Base-by-base conservation (phyloP, 1,284 basidiomycete species). In the Ustilago nuda region DNA sequence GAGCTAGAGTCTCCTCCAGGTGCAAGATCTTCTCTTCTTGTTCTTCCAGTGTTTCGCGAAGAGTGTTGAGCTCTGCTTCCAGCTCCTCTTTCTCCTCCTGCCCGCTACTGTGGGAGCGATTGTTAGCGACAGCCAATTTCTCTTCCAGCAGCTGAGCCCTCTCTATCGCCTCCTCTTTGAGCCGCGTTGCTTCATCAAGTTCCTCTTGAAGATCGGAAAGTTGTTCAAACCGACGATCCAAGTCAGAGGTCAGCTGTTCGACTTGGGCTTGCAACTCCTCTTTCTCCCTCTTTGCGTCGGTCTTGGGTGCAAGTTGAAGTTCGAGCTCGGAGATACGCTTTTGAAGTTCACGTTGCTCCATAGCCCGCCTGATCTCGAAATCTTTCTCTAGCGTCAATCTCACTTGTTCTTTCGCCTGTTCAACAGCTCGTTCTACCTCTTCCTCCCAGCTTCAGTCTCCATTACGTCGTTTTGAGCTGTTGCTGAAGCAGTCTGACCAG, bases 221-320 rank as follows among this genome's bases (percentile, higher is more conserved):
- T 46, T 76, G 68, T 57, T 76, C 73, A 13, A 61, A 61, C 0
- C 73, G 67, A 4, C 64, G 53, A 35, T 76, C 62, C 0, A 76
- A 36, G 4, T 68, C 59, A 5, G 52, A 5, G 13, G 66, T 71
- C 11, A 76, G 51, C 4, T 68, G n/a, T 19, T 59, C 56, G n/a
- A 59, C 12, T 7, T 51, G 54, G 19, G 60, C 55, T 8, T 60
- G 51, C 0, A 7, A 5, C 8, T 41, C 27, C 17, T 56, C 59
- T 6, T 33, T 41, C 19, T 51, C 27, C 6, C 17, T 35, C 17
- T 46, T 13, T 8, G 3, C 7, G 8, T 43, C 6, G 17, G 11
- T 11, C 7, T 37, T 4, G 32, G 52, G 6, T 11, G 33, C 58
- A 13, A 66, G 59, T 37, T 65, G n/a, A 19, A 9, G 32, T 51